These are phyloP conservation scores for Physcomitrium patens DNA, from an alignment of 225 moss, liverwort and hornwort genomes.

Conservation along the genomic window DNA sequence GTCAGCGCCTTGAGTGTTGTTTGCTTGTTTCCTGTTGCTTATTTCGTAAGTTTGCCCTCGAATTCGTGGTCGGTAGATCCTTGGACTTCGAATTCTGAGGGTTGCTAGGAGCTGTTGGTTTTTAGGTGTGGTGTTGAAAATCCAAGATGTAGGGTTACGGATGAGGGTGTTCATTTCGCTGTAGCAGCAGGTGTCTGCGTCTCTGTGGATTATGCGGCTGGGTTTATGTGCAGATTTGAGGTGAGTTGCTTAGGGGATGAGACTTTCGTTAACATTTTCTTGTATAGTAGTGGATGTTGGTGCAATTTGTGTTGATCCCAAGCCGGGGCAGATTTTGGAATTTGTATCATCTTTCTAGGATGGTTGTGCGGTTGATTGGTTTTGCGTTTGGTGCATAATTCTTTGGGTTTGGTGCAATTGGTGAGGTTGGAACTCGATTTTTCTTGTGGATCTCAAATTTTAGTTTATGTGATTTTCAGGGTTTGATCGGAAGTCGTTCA, in stretches of 20 bases:
- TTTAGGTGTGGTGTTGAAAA: not conserved
- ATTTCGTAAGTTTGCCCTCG: not conserved
- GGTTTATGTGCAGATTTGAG: not conserved
- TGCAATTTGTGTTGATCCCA: not conserved
- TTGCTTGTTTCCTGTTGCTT: not conserved
- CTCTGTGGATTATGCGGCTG: not conserved
- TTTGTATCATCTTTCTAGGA: not conserved
- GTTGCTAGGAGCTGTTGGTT: not conserved
- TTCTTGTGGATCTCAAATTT: conserved; percentile 12
- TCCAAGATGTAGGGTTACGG: not conserved
- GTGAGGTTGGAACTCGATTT: not conserved
- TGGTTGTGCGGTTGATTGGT: not conserved
- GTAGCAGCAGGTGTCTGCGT: no score
- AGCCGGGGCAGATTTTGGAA: not conserved
- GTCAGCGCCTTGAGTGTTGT: not conserved
- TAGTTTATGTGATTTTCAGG: conserved; percentile 23
- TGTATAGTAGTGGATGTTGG: not conserved
- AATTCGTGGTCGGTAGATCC: not conserved
- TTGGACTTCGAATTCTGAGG: not conserved
- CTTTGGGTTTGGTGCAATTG: conserved; percentile 2
- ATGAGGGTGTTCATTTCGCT: not conserved
- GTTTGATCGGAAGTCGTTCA: conserved; percentile 20
- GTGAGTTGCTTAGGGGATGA: not conserved
- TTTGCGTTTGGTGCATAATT: not conserved
- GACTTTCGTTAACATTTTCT: not conserved